Percentiles rank a stretch among this genome's conserved stretches.
Conservation (phyloP, 2,329 filamentous ascomycete genomes). For the Pseudocercospora musae region DNA sequence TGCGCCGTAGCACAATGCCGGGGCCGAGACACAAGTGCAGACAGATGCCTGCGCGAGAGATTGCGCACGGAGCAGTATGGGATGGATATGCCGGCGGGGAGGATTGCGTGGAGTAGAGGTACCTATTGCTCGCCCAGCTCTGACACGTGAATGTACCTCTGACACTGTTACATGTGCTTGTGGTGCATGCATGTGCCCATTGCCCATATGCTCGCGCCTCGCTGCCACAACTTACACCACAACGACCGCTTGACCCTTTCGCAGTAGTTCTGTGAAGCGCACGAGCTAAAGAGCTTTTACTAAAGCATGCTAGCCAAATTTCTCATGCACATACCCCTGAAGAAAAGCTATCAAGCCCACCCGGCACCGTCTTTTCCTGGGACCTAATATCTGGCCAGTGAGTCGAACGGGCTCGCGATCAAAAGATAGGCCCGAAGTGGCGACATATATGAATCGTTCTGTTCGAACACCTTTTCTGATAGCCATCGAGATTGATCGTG, state of each 20-base stretch:
- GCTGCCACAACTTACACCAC: background rate
- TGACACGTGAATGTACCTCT: too few species aligned
- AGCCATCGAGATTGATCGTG: background rate
- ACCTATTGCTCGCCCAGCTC: background rate
- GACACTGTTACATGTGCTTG: too few species aligned
- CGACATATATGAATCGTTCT: background rate
- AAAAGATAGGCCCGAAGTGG: background rate
- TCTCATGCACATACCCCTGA: background rate
- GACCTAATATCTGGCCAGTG: background rate
- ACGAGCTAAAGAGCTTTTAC: too few species aligned
- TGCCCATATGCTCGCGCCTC: background rate
- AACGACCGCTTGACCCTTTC: background rate
- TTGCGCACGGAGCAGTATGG: constrained; percentile 1
- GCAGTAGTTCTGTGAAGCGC: background rate
- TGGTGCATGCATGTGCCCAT: too few species aligned
- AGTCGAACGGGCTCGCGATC: background rate
- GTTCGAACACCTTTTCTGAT: background rate
- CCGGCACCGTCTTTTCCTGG: background rate
- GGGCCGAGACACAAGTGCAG: background rate
- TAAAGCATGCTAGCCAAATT: constrained; percentile 1
- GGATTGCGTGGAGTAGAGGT: too few species aligned
- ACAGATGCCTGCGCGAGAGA: background rate
- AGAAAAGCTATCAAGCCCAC: background rate
- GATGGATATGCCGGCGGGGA: background rate
- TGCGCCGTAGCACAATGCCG: background rate